These are phyloP conservation scores for Crithidia brevicula DNA, from an alignment of 208 protist species.

Conservation along the genomic window DNA sequence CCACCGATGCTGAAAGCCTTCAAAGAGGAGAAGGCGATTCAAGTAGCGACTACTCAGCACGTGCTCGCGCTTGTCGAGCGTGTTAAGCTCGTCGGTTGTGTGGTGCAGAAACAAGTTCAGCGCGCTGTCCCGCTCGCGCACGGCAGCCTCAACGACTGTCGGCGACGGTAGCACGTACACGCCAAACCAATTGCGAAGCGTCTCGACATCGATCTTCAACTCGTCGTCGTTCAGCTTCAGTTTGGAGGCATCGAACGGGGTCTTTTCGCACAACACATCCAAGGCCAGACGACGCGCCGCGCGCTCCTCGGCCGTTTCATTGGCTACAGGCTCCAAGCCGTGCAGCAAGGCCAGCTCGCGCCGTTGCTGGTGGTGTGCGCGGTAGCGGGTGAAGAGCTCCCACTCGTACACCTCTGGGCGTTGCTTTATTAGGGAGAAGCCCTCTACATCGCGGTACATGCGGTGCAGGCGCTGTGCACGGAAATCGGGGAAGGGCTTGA, in stretches of 20 bases:
- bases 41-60: slow-evolving; percentile 84
- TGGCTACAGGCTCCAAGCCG: slow-evolving; percentile 84
- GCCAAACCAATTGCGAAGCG: slow-evolving; percentile 88
- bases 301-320: slow-evolving; percentile 86
- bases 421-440: slow-evolving; percentile 88
- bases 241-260: slow-evolving; percentile 69
- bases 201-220: slow-evolving; percentile 60
- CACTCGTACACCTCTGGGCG: slow-evolving; percentile 87
- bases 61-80: slow-evolving; percentile 82
- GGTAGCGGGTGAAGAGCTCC: slow-evolving; percentile 91
- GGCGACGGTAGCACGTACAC: slow-evolving; percentile 88
- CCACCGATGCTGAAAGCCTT: slow-evolving; percentile 71
- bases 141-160: slow-evolving; percentile 65
- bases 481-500: slow-evolving; percentile 87
- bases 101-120: slow-evolving; percentile 68
- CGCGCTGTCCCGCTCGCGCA: slow-evolving; percentile 34
- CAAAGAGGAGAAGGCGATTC: slow-evolving; percentile 71
- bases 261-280: slow-evolving; percentile 85
- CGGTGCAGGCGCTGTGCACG: slow-evolving; percentile 73
- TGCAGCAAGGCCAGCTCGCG: slow-evolving; percentile 79
- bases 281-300: slow-evolving; percentile 63
- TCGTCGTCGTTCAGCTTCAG: slow-evolving; percentile 66
- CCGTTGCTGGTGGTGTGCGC: slow-evolving; percentile 88
- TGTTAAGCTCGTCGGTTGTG: slow-evolving; percentile 59
- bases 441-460: slow-evolving; percentile 87